Evolutionary conservation across 2,329 filamentous ascomycete species (phyloP), one percentile per base, ranked within the genome.

Genomic region (Pseudogymnoascus sp.): DNA sequence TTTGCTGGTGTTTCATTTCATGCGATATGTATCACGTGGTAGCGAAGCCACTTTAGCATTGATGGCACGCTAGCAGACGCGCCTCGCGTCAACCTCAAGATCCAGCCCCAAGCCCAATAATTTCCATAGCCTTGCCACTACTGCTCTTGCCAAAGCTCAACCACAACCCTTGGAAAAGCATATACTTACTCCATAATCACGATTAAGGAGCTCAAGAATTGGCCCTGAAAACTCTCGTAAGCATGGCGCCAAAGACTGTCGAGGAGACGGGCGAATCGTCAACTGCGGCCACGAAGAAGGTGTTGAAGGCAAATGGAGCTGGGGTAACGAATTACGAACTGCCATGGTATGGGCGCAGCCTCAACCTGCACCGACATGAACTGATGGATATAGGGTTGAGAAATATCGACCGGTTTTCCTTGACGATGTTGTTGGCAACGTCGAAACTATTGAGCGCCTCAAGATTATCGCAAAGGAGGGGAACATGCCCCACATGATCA

Each of bases 401-500:
- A 99, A 99, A 76, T 99, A 97, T 79, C 85, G 95, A 40, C 95
- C 95, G 1, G 84, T 96, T 62, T 96, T 96, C 77, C 86, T 99
- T 31, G 92, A 97, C 77, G 93, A 99, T 78, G 88, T 99, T 62
- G 95, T 99, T 63, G 95, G 95, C 73, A 99, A 99, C 77, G 96
- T 91, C 18, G 95, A 99, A 75, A 99, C 95, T 0, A 92, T 99
- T 71, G 93, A 97, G 76, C 89, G 95, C 63, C 81, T 99, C 71
- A 97, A 97, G 75, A 97, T 99, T 72, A 97, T 99, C 71, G 93
- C 95, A 57, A 95, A 93, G 76, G 95, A 97, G 78, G 95, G 95
- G 70, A 99, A 99, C 78, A 97, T 99, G 93, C 95, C 95, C 2
- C 95, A 99, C 77, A 86, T 99, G 72, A 97, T 99, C 77, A 97